Evolutionary conservation across 345 rosid genomes (phyloP), one percentile per base, ranked within the genome.

Genomic region (Pistacia atlantica): DNA sequence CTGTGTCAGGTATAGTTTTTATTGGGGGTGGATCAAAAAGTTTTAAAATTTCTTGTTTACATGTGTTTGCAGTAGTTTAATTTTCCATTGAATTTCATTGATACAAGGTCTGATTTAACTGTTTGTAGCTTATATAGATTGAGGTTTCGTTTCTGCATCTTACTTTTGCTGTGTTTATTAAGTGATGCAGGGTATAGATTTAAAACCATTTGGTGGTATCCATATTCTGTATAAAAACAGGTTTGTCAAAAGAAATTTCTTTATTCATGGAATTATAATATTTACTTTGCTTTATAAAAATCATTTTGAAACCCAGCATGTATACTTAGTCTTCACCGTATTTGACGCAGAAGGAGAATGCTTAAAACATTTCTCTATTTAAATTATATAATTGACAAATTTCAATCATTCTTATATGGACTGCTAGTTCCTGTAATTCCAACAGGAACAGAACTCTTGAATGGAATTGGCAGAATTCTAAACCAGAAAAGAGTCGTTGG

Each of bases 171-270:
- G 7, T 71, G 59, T 67, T 69, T 77, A 56, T 59, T 45, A 61
- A 18, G 75, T 51, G 65, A 56, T 85, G 86, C 89, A 91, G 94
- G 97, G 97, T 58, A 82, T 91, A 46, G 85, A 85, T 68, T 81
- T 89, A 74, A 86, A 90, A 57, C 94, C 92, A 4, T 89, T 81
- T 72, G 95, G 94, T 64, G 97, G 97, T 25, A 80, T 91, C 81
- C 97, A 95, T 82, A 48, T 80, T 72, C 79, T 90, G 45, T 88
- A 89, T 57, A 93, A 86, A 83, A 78, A 65, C 87, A 92, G 97
- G 98, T 94, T 76, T 74, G 81, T 65, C 22, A 35, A 66, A 8
- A 10, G 38, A 56, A 38, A 5, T 45, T 4, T 64, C 11, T 1
- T 58, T 1, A 37, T 70, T 4, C 8, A 25, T 17, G 71, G 46